A percentile compares a stretch with the other conserved stretches of the same genome.
These are phyloP conservation scores for Aspergillus terreus DNA, from an alignment of 2,329 filamentous ascomycete species.

Conservation along the genomic window DNA sequence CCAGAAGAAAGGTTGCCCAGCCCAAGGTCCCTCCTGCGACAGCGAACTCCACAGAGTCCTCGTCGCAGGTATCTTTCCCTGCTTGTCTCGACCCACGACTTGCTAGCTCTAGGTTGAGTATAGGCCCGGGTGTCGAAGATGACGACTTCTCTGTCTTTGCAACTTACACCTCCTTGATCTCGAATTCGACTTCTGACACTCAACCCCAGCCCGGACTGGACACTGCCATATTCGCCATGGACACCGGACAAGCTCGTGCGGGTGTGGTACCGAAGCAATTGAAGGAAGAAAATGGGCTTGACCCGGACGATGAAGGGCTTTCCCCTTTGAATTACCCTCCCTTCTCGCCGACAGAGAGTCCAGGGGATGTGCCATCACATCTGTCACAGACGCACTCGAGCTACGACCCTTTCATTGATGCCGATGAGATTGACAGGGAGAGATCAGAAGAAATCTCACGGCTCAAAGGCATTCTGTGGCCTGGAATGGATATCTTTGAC, in stretches of 20 bases:
- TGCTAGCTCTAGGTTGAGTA: conserved; percentile 11
- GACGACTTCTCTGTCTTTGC: conserved; percentile 2
- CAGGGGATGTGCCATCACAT: conserved; percentile 1
- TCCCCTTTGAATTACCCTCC: conserved; percentile 10
- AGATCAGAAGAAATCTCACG: conserved; percentile 37
- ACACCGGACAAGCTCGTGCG: conserved; percentile 1
- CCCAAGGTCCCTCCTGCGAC: conserved; percentile 1
- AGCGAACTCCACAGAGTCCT: neutral
- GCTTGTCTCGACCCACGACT: conserved; percentile 29
- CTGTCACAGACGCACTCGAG: conserved; percentile 5
- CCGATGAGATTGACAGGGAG: conserved; percentile 23
- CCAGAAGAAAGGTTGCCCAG: conserved; percentile 7
- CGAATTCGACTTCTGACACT: neutral
- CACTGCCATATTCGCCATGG: neutral
- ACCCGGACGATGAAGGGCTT: conserved; percentile 15
- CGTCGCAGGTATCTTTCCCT: conserved; percentile 8
- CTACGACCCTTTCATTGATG: conserved; percentile 19
- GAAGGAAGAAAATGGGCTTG: conserved; percentile 16
- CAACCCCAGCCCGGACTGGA: conserved; percentile 1
- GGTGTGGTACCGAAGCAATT: conserved; percentile 1
- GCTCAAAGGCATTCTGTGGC: conserved; percentile 48
- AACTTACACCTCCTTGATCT: conserved; percentile 5
- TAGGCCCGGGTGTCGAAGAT: conserved; percentile 2
- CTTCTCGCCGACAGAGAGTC: conserved; percentile 7
- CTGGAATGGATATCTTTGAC: conserved; percentile 52